Base-by-base conservation (phyloP, 2,329 filamentous ascomycete genomes). In the Colletotrichum paranaense region DNA sequence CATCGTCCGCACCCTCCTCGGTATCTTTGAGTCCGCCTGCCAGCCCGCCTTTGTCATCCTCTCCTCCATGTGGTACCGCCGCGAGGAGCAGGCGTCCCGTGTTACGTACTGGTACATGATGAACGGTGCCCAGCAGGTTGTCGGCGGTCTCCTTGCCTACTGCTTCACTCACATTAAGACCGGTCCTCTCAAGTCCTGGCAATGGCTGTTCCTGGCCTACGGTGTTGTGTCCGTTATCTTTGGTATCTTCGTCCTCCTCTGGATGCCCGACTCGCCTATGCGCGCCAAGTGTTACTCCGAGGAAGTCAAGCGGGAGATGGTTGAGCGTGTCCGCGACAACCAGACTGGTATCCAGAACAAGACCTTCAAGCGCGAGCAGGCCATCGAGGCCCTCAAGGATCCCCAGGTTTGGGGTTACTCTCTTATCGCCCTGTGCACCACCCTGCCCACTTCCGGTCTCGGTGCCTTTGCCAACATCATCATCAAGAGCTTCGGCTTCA, bases 101-200 rank as follows among this genome's bases (percentile, higher is more conserved):
- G 91, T 94, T 3, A 92, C 91, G 0, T 93, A 91, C 80, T 94
- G 92, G 92, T 92, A 93, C 80, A 93, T 93, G 90, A 94, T 94
- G 91, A 94, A 94, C 78, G 92, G 92, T 2, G 87, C 86, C 1
- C 92, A 94, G 78, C 92, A 94, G 78, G 92, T 94, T 63, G 91
- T 94, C 8, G 92, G 92, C 38, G 92, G 92, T 6, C 86, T 94
- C 0, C 84, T 94, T 0, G 92, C 92, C 0, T 93, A 93, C 79
- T 92, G 91, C 75, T 87, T 88, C 76, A 84, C 86, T 2, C 83
- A 89, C 3, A 90, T 91, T 78, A 83, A 82, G 19, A 82, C 77
- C 5, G 87, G 88, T 4, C 83, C 86, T 0, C 84, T 93, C 70
- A 87, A 87, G 77, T 90, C 89, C 19, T 94, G 92, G 91, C 91